Base-by-base conservation (phyloP, 2,329 filamentous ascomycete species). In the Colletotrichum sp. region DNA sequence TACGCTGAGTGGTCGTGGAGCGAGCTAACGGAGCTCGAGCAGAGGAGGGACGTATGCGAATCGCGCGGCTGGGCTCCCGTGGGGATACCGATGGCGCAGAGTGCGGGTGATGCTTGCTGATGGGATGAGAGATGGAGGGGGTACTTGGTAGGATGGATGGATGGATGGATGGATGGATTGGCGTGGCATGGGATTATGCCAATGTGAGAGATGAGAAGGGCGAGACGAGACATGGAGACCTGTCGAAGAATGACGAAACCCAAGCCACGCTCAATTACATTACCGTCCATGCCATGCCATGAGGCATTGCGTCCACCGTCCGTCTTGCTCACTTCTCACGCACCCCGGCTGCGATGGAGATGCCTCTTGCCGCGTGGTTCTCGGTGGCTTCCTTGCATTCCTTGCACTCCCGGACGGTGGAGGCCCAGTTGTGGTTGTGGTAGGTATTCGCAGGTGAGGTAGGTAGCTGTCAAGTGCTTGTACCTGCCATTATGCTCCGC, bases 201-300 rank as follows among this genome's bases (percentile, higher is more conserved):
- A 73, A 72, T 68, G 39, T 75, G 70, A 73, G 39, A 68, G 55
- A 63, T 68, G 63, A 73, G 69, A 30, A 72, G 27, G 28, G 27
- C 48, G 48, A 59, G 36, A 48, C 44, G 44, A 48, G 44, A 68
- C 34, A 69, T 57, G 67, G 28, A 71, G 36, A 32, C 68, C 25
- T 48, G 30, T 30, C 61, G 28, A 44, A 34, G 55, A 69, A 60
- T 61, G 28, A 59, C 68, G 36, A 61, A 39, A 67, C 34, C 55
- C 36, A 52, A 52, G 63, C 36, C 63, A 30, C 30, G 44, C n/a
- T 48, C 44, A 48, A 48, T 48, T 22, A 48, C 44, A 48, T 48
- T 48, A 48, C 44, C 44, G 44, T 48, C 44, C 44, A 48, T 48
- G 44, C 44, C 55, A 59, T 59, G 13, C 55, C 22, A 28, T 27